Conservation (phyloP, 1,284 basidiomycete species). For the Rhodotorula glutinis region DNA sequence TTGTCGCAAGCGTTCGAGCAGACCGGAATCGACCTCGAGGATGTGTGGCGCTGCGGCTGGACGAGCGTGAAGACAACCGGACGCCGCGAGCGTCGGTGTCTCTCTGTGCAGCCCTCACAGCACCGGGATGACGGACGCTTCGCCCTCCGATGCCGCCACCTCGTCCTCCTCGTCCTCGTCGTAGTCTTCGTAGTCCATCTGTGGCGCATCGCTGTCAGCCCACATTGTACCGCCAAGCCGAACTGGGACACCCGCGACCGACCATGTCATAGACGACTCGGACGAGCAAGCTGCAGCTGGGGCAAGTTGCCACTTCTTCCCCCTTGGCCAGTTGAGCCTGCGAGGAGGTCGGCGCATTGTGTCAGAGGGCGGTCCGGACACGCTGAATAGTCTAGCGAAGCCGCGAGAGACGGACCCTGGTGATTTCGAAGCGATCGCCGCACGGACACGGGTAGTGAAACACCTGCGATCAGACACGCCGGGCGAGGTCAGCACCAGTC, state of each 20-base stretch:
- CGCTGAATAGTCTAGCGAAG: not conserved
- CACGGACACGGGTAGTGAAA: slow-evolving; percentile 98
- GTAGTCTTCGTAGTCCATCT: slow-evolving; percentile 56
- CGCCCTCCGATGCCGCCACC: not conserved
- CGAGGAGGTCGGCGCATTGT: not conserved
- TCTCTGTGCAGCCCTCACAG: slow-evolving; percentile 12
- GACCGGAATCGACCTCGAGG: too few relatives aligned
- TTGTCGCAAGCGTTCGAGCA: too few relatives aligned
- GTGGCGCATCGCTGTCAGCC: not conserved
- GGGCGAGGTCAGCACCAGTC: not conserved
- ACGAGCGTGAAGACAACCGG: too few relatives aligned
- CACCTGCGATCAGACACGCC: slow-evolving; percentile 49
- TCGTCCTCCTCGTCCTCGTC: slow-evolving; percentile 50
- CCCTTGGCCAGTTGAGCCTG: slow-evolving; percentile 72
- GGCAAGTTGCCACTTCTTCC: slow-evolving; percentile 96
- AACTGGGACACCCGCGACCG: too few relatives aligned
- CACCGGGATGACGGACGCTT: slow-evolving; percentile 10
- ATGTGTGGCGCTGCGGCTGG: too few relatives aligned
- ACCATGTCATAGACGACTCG: slow-evolving; percentile 94
- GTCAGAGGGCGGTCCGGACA: not conserved
- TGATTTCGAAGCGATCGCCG: slow-evolving; percentile 97
- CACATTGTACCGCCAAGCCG: too few relatives aligned
- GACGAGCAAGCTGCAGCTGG: slow-evolving; percentile 90
- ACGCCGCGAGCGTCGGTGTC: too few relatives aligned
- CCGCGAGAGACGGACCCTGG: slow-evolving; percentile 53